A percentile compares a stretch with the other conserved stretches of the same genome.
Conservation (phyloP, 495 filamentous ascomycete species). For the Cryomyces minteri region DNA sequence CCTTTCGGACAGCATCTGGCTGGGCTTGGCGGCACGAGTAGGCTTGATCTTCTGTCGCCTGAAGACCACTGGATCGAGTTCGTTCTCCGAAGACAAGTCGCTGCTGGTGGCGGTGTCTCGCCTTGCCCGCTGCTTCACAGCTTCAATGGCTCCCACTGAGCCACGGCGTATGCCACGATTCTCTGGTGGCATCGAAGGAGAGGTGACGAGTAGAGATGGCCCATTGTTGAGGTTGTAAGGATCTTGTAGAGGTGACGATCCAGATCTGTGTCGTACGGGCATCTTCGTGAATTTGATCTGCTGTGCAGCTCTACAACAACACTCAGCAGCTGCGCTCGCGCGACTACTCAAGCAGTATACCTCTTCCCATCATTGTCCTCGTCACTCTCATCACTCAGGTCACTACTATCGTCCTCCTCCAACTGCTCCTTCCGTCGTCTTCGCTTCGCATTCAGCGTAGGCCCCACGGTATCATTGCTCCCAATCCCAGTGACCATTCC, state of each 20-base stretch:
- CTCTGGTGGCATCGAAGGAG: slow-evolving; percentile 26
- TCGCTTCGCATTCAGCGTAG: slow-evolving; percentile 31
- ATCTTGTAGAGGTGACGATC: slow-evolving; percentile 66
- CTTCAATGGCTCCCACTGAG: slow-evolving; percentile 58
- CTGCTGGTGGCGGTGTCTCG: slow-evolving; percentile 82
- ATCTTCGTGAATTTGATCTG: slow-evolving; percentile 93
- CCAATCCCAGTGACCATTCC: slow-evolving; percentile 62
- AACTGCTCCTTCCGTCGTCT: slow-evolving; percentile 47
- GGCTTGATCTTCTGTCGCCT: slow-evolving; percentile 39
- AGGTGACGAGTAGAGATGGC: slow-evolving; percentile 19
- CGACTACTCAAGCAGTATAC: too few relatives aligned
- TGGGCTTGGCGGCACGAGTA: slow-evolving; percentile 28
- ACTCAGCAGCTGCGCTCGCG: too few relatives aligned
- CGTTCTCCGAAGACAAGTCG: slow-evolving; percentile 82
- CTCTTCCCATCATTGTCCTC: slow-evolving; percentile 27
- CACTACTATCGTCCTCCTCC: slow-evolving; percentile 94
- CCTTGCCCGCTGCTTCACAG: slow-evolving; percentile 53
- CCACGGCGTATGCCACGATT: slow-evolving; percentile 38
- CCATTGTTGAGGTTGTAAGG: slow-evolving; percentile 25
- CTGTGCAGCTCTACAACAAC: slow-evolving; percentile 32
- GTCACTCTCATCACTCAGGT: slow-evolving; percentile 90
- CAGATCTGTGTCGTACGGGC: slow-evolving; percentile 71
- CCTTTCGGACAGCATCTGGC: slow-evolving; percentile 25
- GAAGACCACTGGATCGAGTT: slow-evolving; percentile 51
- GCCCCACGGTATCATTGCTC: slow-evolving; percentile 51